Percentiles rank a stretch among this genome's conserved stretches.
Conservation (phyloP, 768 basidiomycete genomes). For the Suillus sp. region DNA sequence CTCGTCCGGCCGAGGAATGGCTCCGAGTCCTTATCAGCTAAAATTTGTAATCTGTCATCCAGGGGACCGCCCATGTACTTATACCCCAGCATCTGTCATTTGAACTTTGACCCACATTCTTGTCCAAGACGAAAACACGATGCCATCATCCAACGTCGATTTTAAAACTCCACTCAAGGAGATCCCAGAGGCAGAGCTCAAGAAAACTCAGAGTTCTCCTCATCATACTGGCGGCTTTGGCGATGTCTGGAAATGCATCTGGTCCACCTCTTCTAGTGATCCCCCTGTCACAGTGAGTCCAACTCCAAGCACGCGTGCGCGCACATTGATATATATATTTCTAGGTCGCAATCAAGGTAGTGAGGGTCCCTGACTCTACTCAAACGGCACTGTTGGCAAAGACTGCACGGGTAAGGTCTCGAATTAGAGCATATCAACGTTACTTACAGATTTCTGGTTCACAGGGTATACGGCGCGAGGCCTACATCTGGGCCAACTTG, state of each 20-base stretch:
- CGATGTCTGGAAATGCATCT: conserved; percentile 1
- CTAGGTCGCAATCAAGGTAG: conserved; percentile 1
- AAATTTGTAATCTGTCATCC: background rate
- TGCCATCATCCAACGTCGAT: background rate
- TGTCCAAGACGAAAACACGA: background rate
- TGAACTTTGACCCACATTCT: background rate
- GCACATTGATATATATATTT: background rate
- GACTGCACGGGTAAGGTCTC: background rate
- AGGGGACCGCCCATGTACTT: background rate
- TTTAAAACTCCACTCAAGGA: background rate
- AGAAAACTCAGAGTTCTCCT: background rate
- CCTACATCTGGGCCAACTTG: conserved; percentile 33
- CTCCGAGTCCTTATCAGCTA: background rate
- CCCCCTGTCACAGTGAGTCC: background rate
- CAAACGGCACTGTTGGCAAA: background rate
- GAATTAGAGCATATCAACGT: background rate
- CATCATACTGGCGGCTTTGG: background rate
- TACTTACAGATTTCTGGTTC: background rate
- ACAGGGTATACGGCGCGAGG: conserved; percentile 32
- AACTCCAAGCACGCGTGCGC: background rate
- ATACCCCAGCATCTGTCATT: background rate
- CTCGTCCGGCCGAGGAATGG: background rate
- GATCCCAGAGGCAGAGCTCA: background rate
- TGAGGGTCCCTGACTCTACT: background rate
- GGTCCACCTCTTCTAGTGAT: background rate